Evolutionary conservation across 2,329 filamentous ascomycete genomes (phyloP).

Genomic region (Parafenestella ontariensis): DNA sequence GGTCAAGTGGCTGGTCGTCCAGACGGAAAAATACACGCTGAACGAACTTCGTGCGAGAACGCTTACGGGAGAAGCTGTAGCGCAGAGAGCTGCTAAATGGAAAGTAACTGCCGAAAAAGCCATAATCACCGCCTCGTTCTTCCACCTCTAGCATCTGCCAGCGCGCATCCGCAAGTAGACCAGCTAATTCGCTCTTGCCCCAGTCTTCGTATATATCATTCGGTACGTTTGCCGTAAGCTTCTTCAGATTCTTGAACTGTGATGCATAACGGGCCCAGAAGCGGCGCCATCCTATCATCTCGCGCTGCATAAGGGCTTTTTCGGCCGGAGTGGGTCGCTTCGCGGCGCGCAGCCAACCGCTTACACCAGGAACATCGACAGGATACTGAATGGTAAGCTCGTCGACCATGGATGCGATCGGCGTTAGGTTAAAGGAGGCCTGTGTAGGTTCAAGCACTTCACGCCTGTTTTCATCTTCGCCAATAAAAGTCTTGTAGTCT

Average conservation of each 20-base stretch:
- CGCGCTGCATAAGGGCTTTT: slow-evolving; percentile 36
- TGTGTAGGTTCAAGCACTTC: slow-evolving; percentile 43
- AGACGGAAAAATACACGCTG: slow-evolving; percentile 45
- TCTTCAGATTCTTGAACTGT: slow-evolving; percentile 47
- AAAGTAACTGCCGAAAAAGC: slow-evolving; percentile 26
- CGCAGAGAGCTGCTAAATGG: slow-evolving; percentile 22
- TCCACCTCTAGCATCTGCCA: slow-evolving; percentile 45
- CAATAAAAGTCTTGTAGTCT: slow-evolving; percentile 42
- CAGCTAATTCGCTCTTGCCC: slow-evolving; percentile 29
- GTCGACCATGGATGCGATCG: slow-evolving; percentile 44
- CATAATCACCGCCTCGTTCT: slow-evolving; percentile 21
- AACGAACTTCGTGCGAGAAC: slow-evolving; percentile 35
- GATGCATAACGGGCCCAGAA: slow-evolving; percentile 47
- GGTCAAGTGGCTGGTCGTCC: slow-evolving; percentile 25
- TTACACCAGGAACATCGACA: slow-evolving; percentile 40
- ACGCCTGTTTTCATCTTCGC: slow-evolving; percentile 29
- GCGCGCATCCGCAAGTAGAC: slow-evolving; percentile 30
- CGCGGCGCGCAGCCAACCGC: slow-evolving; percentile 30
- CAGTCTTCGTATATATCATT: slow-evolving; percentile 44
- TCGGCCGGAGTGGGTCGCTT: slow-evolving; percentile 35
- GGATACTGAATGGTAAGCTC: slow-evolving; percentile 47
- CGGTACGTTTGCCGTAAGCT: slow-evolving; percentile 41
- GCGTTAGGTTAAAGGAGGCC: slow-evolving; percentile 40
- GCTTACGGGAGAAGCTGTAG: slow-evolving; percentile 26
- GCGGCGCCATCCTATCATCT: slow-evolving; percentile 44